Percentiles rank a stretch among this genome's conserved stretches.
phyloP scores from a whole-genome alignment of 352 stramenopile species.

The Saprolegnia parasitica region DNA sequence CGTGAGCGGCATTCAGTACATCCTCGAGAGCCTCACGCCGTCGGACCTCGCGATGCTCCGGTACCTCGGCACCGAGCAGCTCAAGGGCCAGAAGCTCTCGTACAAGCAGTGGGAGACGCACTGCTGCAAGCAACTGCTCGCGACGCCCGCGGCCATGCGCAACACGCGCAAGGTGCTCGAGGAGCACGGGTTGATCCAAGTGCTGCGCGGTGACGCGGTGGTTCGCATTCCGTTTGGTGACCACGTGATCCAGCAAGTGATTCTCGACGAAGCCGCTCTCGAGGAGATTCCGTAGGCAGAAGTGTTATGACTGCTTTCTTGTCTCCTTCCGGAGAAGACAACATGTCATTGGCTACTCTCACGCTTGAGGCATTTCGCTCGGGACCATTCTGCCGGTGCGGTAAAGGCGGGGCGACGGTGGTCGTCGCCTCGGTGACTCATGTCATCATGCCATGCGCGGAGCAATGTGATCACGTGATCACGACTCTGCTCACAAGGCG shows the following conservation, averaged over 20 bases:
- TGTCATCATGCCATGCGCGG: too few relatives aligned
- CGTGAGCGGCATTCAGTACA: slow-evolving; percentile 52
- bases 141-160: slow-evolving; percentile 17
- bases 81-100: slow-evolving; percentile 13
- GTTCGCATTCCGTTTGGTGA: slow-evolving; percentile 26
- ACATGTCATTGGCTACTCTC: too few relatives aligned
- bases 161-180: slow-evolving; percentile 14
- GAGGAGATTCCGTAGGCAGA: neutral
- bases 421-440: too few relatives aligned
- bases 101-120: slow-evolving; percentile 18
- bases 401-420: too few relatives aligned
- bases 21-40: slow-evolving; percentile 57
- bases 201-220: neutral
- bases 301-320: too few relatives aligned
- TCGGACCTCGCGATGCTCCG: slow-evolving; percentile 48
- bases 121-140: slow-evolving; percentile 24
- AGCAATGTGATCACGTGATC: too few relatives aligned
- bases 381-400: too few relatives aligned
- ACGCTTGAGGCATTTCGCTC: too few relatives aligned
- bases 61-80: slow-evolving; percentile 18
- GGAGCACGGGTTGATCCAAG: slow-evolving; percentile 19
- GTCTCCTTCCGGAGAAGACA: too few relatives aligned
- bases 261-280: neutral
- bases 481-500: too few relatives aligned
- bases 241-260: slow-evolving; percentile 23